phyloP scores from a whole-genome alignment of 352 stramenopile genomes.

The Globisporangium splendens region DNA sequence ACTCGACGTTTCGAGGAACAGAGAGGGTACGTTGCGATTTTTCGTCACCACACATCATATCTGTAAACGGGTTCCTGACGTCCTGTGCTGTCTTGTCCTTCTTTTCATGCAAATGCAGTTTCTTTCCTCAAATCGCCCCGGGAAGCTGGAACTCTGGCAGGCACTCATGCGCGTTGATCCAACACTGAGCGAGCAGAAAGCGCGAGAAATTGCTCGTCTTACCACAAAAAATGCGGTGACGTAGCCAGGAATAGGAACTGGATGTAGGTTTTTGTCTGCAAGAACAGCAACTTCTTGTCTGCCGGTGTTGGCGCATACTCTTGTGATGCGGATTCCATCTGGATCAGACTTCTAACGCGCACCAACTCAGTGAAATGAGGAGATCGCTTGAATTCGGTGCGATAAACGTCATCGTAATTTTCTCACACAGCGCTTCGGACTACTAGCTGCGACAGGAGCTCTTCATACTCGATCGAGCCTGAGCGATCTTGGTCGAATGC shows the following conservation, averaged over 20 bases:
- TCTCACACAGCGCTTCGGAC: constrained; percentile 14
- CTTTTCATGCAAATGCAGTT: constrained; percentile 27
- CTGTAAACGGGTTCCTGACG: neutral
- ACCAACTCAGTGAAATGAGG: no score
- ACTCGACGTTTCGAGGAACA: constrained; percentile 47
- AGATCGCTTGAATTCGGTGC: no score
- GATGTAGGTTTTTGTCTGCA: neutral
- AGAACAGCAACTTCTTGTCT: neutral
- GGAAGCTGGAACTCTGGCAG: constrained; percentile 58
- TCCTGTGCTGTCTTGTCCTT: constrained; percentile 5
- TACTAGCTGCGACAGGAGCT: constrained; percentile 44
- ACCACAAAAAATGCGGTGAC: constrained; percentile 7
- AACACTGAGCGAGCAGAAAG: constrained; percentile 45
- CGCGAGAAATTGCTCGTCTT: constrained; percentile 38
- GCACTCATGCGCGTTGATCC: constrained; percentile 67
- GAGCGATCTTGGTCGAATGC: constrained; percentile 45
- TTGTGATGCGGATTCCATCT: neutral
- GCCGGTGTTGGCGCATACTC: no score
- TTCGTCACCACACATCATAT: neutral
- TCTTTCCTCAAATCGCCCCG: constrained; percentile 36
- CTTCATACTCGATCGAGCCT: constrained; percentile 55
- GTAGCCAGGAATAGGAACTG: neutral
- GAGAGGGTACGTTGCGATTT: constrained; percentile 37
- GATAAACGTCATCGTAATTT: neutral
- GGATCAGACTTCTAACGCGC: neutral